Evolutionary conservation across 495 filamentous ascomycete genomes (phyloP).

Genomic region (Neurospora tetraspora): DNA sequence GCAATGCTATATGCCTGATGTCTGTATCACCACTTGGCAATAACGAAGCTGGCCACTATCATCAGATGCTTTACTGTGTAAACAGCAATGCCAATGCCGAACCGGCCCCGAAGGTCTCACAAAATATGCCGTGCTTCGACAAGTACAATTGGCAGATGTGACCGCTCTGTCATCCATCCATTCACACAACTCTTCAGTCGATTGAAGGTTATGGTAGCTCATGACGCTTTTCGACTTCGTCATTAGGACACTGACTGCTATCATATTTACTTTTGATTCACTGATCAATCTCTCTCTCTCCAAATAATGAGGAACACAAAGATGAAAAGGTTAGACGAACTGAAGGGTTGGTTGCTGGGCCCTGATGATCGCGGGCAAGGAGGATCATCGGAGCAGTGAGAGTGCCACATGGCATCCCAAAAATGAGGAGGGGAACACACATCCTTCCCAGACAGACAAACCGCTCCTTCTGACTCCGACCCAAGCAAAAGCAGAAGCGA

Average conservation of each 20-base stretch:
- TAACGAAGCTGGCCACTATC: neutral
- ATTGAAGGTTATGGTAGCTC: neutral
- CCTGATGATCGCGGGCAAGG: neutral
- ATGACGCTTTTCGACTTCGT: neutral
- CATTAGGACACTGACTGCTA: neutral
- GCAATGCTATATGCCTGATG: neutral
- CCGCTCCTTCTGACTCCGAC: neutral
- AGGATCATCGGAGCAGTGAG: neutral
- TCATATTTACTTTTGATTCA: neutral
- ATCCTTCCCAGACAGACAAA: neutral
- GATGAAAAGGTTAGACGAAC: neutral
- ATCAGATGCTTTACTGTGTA: neutral
- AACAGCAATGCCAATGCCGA: neutral
- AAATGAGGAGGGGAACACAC: neutral
- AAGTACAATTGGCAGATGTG: neutral
- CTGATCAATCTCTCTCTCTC: neutral
- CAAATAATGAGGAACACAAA: neutral
- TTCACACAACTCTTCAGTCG: neutral
- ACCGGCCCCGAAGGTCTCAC: neutral
- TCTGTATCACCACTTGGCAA: neutral
- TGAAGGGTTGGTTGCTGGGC: neutral
- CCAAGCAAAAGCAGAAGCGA: neutral
- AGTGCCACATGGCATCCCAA: neutral
- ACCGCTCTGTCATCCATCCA: neutral
- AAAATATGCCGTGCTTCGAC: neutral